These are phyloP conservation scores for Fraxinus paxiana DNA, from an alignment of 305 asterid genomes.

Conservation along the genomic window DNA sequence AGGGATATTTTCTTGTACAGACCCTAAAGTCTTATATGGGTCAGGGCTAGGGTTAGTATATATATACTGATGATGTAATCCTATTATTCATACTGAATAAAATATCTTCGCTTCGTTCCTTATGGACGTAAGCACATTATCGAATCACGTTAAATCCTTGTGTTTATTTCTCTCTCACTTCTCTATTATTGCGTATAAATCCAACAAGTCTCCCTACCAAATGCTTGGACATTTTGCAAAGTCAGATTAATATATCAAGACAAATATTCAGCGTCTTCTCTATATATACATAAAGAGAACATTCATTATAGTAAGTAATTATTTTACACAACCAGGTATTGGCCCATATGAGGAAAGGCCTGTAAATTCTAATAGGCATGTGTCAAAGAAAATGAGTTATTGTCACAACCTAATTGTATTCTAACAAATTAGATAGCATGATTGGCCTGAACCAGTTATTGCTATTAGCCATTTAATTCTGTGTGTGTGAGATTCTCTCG, in stretches of 20 bases:
- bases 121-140: too few relatives aligned
- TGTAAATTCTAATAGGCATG: not conserved
- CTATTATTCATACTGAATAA: too few relatives aligned
- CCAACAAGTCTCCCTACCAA: not conserved
- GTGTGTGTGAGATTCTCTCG: not conserved
- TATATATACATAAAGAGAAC: not conserved
- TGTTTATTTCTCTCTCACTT: too few relatives aligned
- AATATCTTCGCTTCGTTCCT: too few relatives aligned
- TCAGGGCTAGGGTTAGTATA: too few relatives aligned
- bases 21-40: too few relatives aligned
- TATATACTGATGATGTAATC: too few relatives aligned
- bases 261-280: not conserved
- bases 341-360: not conserved
- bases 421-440: not conserved
- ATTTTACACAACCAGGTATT: not conserved
- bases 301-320: not conserved
- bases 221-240: not conserved
- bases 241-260: not conserved
- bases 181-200: too few relatives aligned
- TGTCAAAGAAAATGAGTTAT: not conserved
- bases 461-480: not conserved
- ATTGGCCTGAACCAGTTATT: not conserved
- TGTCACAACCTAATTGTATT: not conserved
- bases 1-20: too few relatives aligned
- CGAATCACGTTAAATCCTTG: too few relatives aligned